Evolutionary conservation across 805 yeast genomes (phyloP).

Genomic region (Pichia cephalocereana): DNA sequence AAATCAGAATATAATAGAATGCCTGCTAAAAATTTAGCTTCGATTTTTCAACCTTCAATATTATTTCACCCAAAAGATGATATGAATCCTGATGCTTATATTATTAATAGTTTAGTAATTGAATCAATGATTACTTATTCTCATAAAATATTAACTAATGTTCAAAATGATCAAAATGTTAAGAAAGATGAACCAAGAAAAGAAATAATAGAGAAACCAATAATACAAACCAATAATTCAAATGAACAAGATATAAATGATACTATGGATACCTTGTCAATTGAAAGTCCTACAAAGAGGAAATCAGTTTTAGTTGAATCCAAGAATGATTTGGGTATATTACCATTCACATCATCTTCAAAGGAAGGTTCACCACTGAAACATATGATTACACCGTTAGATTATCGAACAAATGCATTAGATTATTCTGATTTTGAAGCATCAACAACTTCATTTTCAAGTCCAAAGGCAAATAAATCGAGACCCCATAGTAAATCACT

Average conservation of each 20-base stretch:
- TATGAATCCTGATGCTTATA: conserved; percentile 87
- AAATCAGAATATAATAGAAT: conserved; percentile 72
- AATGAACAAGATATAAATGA: neutral
- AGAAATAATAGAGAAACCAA: too few species aligned
- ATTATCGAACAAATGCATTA: neutral
- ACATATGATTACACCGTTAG: neutral
- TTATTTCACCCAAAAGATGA: conserved; percentile 89
- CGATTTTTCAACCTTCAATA: conserved; percentile 95
- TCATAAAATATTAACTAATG: conserved; percentile 39
- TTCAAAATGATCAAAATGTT: neutral
- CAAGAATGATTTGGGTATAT: neutral
- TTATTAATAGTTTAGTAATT: conserved; percentile 73
- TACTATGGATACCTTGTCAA: neutral
- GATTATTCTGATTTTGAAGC: neutral
- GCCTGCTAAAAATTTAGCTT: conserved; percentile 90
- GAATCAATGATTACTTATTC: conserved; percentile 86
- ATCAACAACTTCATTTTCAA: conserved; percentile 2
- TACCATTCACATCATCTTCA: neutral
- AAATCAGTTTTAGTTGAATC: neutral
- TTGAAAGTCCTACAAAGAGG: neutral
- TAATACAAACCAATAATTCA: too few species aligned
- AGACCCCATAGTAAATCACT: conserved; percentile 33
- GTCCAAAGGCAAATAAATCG: conserved; percentile 4
- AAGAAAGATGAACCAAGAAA: neutral
- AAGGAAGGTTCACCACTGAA: conserved; percentile 3